Conservation (phyloP, 805 yeast genomes). For the Candida odintsovae region DNA sequence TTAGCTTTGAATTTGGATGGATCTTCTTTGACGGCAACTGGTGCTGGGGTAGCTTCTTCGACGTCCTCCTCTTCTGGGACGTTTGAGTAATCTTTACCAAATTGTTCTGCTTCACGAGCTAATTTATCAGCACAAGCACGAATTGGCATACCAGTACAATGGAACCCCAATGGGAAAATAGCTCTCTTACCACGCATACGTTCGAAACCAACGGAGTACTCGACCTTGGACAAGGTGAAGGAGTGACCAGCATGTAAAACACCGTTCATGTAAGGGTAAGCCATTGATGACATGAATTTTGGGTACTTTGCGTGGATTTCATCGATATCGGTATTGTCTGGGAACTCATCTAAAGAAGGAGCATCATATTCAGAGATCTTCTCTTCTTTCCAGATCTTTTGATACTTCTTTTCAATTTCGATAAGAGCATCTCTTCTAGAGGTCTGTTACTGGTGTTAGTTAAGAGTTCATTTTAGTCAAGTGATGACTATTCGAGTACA, state of each 20-base stretch:
- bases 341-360: constrained; percentile 64
- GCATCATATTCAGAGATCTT: constrained; percentile 85
- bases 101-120: constrained; percentile 84
- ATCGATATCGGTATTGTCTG: constrained; percentile 50
- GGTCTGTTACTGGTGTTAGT: constrained; percentile 42
- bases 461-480: not conserved
- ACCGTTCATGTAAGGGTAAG: constrained; percentile 99
- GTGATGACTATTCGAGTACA: not conserved
- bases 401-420: constrained; percentile 84
- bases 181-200: constrained; percentile 92
- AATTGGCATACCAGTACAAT: constrained; percentile 99
- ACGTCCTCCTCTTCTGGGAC: constrained; percentile 57
- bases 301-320: constrained; percentile 77
- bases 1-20: constrained; percentile 88
- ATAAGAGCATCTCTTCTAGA: constrained; percentile 92
- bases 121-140: constrained; percentile 93
- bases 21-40: constrained; percentile 49
- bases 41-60: constrained; percentile 28
- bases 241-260: constrained; percentile 96
- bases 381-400: constrained; percentile 80
- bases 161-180: constrained; percentile 94
- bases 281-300: constrained; percentile 89
- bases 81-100: constrained; percentile 74
- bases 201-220: constrained; percentile 88
- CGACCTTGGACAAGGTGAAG: constrained; percentile 91